Evolutionary conservation across 2,329 filamentous ascomycete genomes (phyloP).

Genomic region (Thermomyces lanuginosus): DNA sequence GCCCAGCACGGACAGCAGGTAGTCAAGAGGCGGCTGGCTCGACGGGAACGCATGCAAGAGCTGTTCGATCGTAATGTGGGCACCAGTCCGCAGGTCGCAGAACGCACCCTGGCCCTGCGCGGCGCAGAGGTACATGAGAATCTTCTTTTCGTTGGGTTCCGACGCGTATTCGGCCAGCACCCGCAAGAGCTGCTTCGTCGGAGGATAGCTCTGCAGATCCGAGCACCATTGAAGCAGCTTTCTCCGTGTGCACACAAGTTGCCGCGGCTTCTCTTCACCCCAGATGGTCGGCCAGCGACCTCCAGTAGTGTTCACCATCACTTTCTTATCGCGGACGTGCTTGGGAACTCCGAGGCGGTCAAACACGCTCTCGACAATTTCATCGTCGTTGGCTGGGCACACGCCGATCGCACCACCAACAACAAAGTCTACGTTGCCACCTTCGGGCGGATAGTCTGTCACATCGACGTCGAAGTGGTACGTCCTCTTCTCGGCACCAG

Average conservation of each 20-base stretch:
- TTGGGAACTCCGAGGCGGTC: slow-evolving; percentile 66
- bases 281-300: slow-evolving; percentile 96
- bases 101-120: slow-evolving; percentile 83
- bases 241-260: slow-evolving; percentile 75
- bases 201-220: slow-evolving; percentile 82
- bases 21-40: slow-evolving; percentile 69
- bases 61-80: slow-evolving; percentile 70
- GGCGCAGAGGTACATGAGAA: slow-evolving; percentile 70
- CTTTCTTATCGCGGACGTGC: slow-evolving; percentile 67
- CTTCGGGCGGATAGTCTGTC: slow-evolving; percentile 77
- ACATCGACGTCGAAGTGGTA: slow-evolving; percentile 97
- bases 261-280: slow-evolving; percentile 73
- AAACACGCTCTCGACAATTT: slow-evolving; percentile 67
- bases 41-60: slow-evolving; percentile 85
- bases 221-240: slow-evolving; percentile 93
- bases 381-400: slow-evolving; percentile 67
- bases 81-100: slow-evolving; percentile 83
- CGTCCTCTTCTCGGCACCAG: slow-evolving; percentile 86
- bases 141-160: slow-evolving; percentile 70
- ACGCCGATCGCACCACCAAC: slow-evolving; percentile 92
- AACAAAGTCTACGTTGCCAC: slow-evolving; percentile 72
- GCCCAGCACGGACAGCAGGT: slow-evolving; percentile 62
- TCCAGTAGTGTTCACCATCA: slow-evolving; percentile 58
- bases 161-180: slow-evolving; percentile 71
- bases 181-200: slow-evolving; percentile 70